These are phyloP conservation scores for Chimonanthus praecox DNA, from an alignment of 164 flowering plant species.

Conservation along the genomic window DNA sequence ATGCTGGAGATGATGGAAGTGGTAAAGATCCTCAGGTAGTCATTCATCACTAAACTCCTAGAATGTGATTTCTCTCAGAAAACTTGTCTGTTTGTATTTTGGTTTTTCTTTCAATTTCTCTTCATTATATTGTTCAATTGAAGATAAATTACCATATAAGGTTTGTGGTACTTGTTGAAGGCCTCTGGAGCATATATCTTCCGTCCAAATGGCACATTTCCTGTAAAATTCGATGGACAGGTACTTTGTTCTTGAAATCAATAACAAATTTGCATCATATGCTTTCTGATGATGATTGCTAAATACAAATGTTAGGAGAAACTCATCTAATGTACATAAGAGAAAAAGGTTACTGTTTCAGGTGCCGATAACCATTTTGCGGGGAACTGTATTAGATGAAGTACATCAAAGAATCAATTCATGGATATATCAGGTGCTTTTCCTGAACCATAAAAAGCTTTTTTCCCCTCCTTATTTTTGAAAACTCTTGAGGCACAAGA, in stretches of 20 bases:
- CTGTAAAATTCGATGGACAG: conserved; percentile 45
- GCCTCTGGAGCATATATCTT: conserved; percentile 96
- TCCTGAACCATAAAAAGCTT: background rate
- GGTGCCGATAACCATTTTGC: conserved; percentile 57
- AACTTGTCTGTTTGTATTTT: conserved; percentile 1
- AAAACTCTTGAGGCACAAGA: too few relatives aligned
- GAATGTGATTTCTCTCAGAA: background rate
- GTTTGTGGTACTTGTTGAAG: conserved; percentile 31
- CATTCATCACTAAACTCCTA: background rate
- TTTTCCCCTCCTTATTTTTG: too few relatives aligned
- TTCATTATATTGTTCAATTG: background rate
- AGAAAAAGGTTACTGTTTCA: conserved; percentile 21
- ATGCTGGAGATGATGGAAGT: conserved; percentile 61
- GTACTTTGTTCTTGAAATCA: conserved; percentile 21
- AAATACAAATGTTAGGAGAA: background rate
- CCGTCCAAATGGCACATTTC: conserved; percentile 81
- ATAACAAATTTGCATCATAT: background rate
- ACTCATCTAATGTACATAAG: background rate
- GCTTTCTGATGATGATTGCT: background rate
- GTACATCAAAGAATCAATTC: conserved; percentile 67
- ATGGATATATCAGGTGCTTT: conserved; percentile 80
- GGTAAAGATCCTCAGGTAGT: conserved; percentile 74
- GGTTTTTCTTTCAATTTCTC: background rate
- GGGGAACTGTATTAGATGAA: conserved; percentile 81
- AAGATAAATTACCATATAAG: conserved; percentile 11